Evolutionary conservation across 345 rosid genomes (phyloP).

Genomic region (Boechera retrofracta): DNA sequence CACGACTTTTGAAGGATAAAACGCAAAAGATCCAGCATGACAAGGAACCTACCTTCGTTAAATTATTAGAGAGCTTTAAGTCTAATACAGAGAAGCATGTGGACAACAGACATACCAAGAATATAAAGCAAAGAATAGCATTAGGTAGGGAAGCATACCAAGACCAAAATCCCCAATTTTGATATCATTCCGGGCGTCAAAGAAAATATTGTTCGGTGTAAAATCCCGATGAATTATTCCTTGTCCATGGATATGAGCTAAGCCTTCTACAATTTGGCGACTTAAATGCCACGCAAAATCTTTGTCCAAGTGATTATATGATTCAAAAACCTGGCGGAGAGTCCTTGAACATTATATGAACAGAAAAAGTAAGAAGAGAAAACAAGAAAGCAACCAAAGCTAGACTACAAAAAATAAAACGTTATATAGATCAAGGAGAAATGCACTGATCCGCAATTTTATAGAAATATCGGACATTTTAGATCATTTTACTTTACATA

Average conservation of each 20-base stretch:
- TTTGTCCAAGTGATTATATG: slow-evolving; percentile 81
- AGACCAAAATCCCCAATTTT: slow-evolving; percentile 99
- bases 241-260: slow-evolving; percentile 94
- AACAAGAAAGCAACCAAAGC: slow-evolving; percentile 16
- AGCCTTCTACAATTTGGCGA: slow-evolving; percentile 97
- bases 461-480: slow-evolving; percentile 11
- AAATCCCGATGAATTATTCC: slow-evolving; percentile 98
- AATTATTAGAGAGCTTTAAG: slow-evolving; percentile 9
- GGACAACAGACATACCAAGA: slow-evolving; percentile 19
- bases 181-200: slow-evolving; percentile 92
- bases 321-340: slow-evolving; percentile 86
- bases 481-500: slow-evolving; percentile 13
- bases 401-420: slow-evolving; percentile 5
- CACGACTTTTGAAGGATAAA: slow-evolving; percentile 14
- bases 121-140: slow-evolving; percentile 28
- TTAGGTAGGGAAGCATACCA: slow-evolving; percentile 54
- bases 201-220: slow-evolving; percentile 92
- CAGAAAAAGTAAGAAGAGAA: slow-evolving; percentile 29
- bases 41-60: slow-evolving; percentile 20
- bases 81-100: slow-evolving; percentile 15
- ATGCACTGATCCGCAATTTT: slow-evolving; percentile 10
- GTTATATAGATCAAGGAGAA: neutral
- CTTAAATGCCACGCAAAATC: slow-evolving; percentile 81
- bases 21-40: slow-evolving; percentile 21
- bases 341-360: slow-evolving; percentile 60